A percentile compares a stretch with the other conserved stretches of the same genome.
phyloP scores from a whole-genome alignment of 306 rosid genomes.

The Neltuma alba region DNA sequence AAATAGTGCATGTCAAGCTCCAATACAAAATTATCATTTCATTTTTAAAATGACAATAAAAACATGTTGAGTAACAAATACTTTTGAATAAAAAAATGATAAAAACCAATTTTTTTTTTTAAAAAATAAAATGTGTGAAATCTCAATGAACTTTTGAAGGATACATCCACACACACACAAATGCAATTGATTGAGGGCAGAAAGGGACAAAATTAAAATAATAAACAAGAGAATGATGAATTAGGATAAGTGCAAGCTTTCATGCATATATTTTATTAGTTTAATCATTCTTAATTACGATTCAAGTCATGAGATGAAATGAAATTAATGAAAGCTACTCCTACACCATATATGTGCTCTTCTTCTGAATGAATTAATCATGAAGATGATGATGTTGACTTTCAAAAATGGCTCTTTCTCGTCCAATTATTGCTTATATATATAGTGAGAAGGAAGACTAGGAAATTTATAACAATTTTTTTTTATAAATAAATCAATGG shows the following conservation, averaged over 20 bases:
- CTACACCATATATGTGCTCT: not conserved
- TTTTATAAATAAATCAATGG: not conserved
- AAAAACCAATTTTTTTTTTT: too few relatives aligned
- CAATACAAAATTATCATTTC: too few relatives aligned
- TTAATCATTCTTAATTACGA: not conserved
- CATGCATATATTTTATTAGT: not conserved
- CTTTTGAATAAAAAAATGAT: too few relatives aligned
- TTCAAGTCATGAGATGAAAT: not conserved
- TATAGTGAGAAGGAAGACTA: not conserved
- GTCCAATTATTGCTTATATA: not conserved
- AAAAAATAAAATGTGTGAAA: too few relatives aligned
- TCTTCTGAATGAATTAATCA: not conserved
- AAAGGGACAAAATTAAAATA: not conserved
- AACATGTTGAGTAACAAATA: too few relatives aligned
- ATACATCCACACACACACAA: too few relatives aligned
- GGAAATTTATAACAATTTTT: not conserved
- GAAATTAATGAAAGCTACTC: not conserved
- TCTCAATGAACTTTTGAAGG: too few relatives aligned
- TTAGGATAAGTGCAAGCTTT: not conserved
- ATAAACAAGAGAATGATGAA: not conserved
- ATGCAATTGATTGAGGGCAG: not conserved
- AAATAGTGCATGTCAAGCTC: too few relatives aligned
- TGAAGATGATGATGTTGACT: not conserved
- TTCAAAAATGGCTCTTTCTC: not conserved
- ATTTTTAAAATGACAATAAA: too few relatives aligned